Evolutionary conservation across 371 early-diverging fungal genomes (phyloP), one percentile per base, ranked within the genome.

Genomic region (Gilbertella persicaria): DNA sequence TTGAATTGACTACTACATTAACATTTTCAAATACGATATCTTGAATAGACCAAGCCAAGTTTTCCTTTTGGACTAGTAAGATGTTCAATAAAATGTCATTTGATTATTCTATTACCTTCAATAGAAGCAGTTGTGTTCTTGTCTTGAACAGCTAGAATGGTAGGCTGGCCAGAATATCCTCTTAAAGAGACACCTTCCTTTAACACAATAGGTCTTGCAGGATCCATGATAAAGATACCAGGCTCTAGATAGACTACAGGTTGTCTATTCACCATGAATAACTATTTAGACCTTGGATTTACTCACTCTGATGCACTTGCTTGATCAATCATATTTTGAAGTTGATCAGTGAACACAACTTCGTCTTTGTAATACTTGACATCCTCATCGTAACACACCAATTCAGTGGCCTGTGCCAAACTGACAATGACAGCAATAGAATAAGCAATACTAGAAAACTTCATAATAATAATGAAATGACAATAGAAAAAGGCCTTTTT

Each of bases 11-110:
- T 26, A 48, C 41, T 38, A 75, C 63, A 45, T 71, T 69, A 16
- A 75, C 69, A 50, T 75, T 69, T 28, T 75, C 71, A 58, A 75
- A 67, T 5, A 75, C 65, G 45, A 75, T 59, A 16, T 62, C 59
- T 36, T 69, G 60, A 45, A 75, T 71, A 10, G 67, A 58, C 75
- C 75, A 75, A 14, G 35, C 49, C 14, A 20, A 29, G 45, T 58
- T 62, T 12, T 45, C 44, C 4, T 48, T 10, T 14, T 46, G 25
- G 17, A 62, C 50, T 57, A 26, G 19, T 36, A 9, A 28, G 12
- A n/a, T 7, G 1, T 23, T 29, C 24, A n/a, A 13, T 5, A 7
- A 26, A 23, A 19, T 20, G 0, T 24, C 38, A 5, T 23, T 38
- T n/a, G 10, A 7, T 35, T 1, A 20, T 17, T 7, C 8, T 10